Evolutionary conservation across 1,284 basidiomycete species (phyloP), one percentile per base, ranked within the genome.

Genomic region (Trametes sp.): DNA sequence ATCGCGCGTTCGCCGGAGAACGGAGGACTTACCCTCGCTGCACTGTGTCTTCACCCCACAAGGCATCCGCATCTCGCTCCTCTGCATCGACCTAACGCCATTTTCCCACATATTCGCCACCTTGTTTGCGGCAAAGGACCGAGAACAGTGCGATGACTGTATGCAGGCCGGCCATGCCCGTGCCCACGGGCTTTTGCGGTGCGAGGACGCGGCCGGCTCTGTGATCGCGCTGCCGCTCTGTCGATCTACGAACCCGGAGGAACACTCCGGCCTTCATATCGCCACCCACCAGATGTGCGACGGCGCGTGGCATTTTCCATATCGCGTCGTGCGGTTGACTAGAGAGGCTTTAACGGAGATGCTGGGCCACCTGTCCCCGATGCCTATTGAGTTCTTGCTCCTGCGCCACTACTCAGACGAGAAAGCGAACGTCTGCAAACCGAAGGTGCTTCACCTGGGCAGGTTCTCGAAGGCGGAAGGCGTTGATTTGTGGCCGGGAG

Each of bases 31-130:
- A 8, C 24, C 24, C 10, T 13, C 26, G 24, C 13, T 26, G 23
- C 45, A 46, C 14, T 46, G 45, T 16, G 45, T 46, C 9, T 46
- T 46, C 24, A 49, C 48, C 19, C 48, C 48, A 6, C 48, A 49
- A 16, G 48, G 48, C 19, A 19, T 31, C 16, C 48, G 48, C 19
- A 10, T 21, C 48, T 16, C 31, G 11, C 29, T 49, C n/a, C 48
- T 29, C 29, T 49, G 48, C 10, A 21, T 49, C 48, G 29, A 49
- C 14, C 48, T 49, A 13, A 33, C 48, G 4, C 4, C 28, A 1
- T 9, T 49, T n/a, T 29, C 48, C 7, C 28, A 49, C 11, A 14
- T 49, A 13, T 49, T 29, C n/a, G 19, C 31, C 28, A 24, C 48
- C 5, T 31, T 49, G 16, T 49, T 21, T 7, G 21, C 42, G 21